phyloP scores from a whole-genome alignment of 208 protist genomes.

The Tritrichomonas musculus region DNA sequence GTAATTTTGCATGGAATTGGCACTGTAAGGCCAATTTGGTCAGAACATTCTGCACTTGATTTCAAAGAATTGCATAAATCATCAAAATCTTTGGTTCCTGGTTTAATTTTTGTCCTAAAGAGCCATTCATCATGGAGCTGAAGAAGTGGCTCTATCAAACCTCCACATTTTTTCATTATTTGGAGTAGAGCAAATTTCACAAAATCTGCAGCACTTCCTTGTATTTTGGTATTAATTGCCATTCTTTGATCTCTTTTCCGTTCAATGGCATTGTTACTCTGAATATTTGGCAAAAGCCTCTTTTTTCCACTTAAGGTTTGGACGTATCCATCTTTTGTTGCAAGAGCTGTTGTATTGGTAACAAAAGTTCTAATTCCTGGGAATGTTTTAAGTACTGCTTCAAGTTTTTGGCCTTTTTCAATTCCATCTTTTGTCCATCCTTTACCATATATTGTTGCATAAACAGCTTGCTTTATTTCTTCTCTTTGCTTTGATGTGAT shows the following conservation, averaged over 20 bases:
- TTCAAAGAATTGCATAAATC: neutral
- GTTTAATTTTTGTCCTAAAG: neutral
- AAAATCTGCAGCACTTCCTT: slow-evolving; percentile 31
- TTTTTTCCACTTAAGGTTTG: slow-evolving; percentile 1
- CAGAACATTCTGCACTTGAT: neutral
- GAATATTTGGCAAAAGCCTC: neutral
- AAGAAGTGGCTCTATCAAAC: neutral
- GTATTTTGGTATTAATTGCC: neutral
- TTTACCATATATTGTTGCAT: slow-evolving; percentile 33
- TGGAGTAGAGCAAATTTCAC: neutral
- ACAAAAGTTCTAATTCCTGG: neutral
- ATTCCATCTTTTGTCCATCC: neutral
- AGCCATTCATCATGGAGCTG: slow-evolving; percentile 9
- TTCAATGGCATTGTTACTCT: neutral
- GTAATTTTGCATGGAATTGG: neutral
- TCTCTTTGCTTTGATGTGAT: neutral
- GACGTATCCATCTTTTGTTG: neutral
- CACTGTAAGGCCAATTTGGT: neutral
- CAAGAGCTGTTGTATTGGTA: no score
- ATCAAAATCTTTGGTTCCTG: neutral
- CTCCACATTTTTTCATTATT: neutral
- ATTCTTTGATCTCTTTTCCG: slow-evolving; percentile 20
- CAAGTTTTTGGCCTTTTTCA: neutral
- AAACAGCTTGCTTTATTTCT: neutral
- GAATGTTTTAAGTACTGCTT: neutral